Evolutionary conservation across 2,329 filamentous ascomycete species (phyloP).

Genomic region (Epichloe sp.): DNA sequence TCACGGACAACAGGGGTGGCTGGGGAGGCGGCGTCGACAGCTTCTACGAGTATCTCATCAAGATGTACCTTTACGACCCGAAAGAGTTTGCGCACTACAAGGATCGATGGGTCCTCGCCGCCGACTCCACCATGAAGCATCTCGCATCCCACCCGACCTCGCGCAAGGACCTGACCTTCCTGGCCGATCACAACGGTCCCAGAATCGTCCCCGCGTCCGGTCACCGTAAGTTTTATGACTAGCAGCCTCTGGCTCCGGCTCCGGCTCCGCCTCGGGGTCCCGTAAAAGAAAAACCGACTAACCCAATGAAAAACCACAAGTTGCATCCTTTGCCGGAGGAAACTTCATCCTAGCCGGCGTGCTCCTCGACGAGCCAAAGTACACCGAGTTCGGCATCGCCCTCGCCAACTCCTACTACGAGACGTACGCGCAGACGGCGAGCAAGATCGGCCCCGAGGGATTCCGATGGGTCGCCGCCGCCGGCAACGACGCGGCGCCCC

Average conservation of each 20-base stretch:
- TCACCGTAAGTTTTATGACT: slow-evolving; percentile 32
- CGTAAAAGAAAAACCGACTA: background rate
- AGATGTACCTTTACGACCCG: slow-evolving; percentile 76
- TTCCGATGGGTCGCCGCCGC: slow-evolving; percentile 46
- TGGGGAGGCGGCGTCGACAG: slow-evolving; percentile 70
- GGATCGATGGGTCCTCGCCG: slow-evolving; percentile 63
- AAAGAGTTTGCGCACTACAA: slow-evolving; percentile 49
- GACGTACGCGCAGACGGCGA: slow-evolving; percentile 58
- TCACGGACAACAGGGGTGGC: slow-evolving; percentile 53
- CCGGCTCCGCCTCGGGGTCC: background rate
- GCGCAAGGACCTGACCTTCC: slow-evolving; percentile 59
- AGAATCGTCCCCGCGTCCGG: slow-evolving; percentile 31
- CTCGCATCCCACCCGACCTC: slow-evolving; percentile 54
- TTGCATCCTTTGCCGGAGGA: slow-evolving; percentile 75
- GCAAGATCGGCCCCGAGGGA: slow-evolving; percentile 63
- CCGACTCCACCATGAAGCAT: slow-evolving; percentile 60
- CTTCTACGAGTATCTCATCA: slow-evolving; percentile 83
- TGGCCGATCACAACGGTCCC: slow-evolving; percentile 41
- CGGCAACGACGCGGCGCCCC: slow-evolving; percentile 23
- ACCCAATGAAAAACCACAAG: slow-evolving; percentile 20
- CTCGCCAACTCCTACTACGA: slow-evolving; percentile 61
- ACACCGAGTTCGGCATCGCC: slow-evolving; percentile 59
- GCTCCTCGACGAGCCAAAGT: slow-evolving; percentile 49
- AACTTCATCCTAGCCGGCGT: slow-evolving; percentile 75
- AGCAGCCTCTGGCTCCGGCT: accelerated